Conservation (phyloP, 192 early-diverging fungal species). For the Gryganskiella cystojenkinii region DNA sequence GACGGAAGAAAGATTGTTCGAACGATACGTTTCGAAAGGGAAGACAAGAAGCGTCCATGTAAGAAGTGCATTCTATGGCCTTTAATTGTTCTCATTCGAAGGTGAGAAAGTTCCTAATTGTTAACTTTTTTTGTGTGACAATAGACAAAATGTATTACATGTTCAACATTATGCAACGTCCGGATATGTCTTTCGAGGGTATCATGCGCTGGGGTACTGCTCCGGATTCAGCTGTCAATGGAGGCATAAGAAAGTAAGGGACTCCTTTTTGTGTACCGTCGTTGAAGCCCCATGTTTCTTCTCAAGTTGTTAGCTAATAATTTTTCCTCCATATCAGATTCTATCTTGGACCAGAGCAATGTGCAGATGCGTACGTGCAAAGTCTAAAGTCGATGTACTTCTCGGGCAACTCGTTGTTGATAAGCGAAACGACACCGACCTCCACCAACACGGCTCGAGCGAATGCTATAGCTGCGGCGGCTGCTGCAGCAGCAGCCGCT, state of each 20-base stretch:
- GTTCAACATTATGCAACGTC: conserved; percentile 66
- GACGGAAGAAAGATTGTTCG: conserved; percentile 73
- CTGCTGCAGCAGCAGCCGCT: conserved; percentile 15
- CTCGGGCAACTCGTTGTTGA: conserved; percentile 21
- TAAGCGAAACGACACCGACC: conserved; percentile 47
- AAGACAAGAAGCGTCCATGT: conserved; percentile 55
- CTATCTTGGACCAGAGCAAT: conserved; percentile 47
- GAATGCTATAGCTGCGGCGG: conserved; percentile 21
- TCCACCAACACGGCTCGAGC: conserved; percentile 34
- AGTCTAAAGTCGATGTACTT: conserved; percentile 47
- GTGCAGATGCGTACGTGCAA: conserved; percentile 48
- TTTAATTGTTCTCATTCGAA: not conserved
- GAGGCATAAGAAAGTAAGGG: conserved; percentile 69
- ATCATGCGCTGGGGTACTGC: conserved; percentile 76
- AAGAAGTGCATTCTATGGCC: not conserved
- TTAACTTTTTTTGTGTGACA: not conserved
- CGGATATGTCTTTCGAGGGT: conserved; percentile 66
- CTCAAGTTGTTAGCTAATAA: no score
- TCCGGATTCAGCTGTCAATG: conserved; percentile 71
- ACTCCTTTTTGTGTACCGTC: not conserved
- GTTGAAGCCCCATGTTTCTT: not conserved
- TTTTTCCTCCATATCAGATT: conserved; percentile 16
- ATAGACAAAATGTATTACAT: conserved; percentile 69
- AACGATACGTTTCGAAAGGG: conserved; percentile 76
- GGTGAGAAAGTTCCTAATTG: no score